Base-by-base conservation (phyloP, 495 filamentous ascomycete genomes). In the Trypethelium eluteriae region DNA sequence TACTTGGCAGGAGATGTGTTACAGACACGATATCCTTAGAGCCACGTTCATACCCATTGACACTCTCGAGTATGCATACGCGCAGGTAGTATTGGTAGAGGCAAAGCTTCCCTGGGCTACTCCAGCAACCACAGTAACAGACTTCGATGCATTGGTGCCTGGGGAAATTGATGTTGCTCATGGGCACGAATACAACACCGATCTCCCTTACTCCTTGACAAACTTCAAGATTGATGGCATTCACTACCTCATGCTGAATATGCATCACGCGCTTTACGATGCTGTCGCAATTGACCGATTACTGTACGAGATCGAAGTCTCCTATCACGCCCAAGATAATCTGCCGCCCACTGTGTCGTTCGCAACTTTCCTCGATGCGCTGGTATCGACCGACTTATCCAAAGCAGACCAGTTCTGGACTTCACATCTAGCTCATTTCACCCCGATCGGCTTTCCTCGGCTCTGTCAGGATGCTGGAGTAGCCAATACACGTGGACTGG, bases 251-350 rank as follows among this genome's bases (percentile, higher is more conserved):
- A 76, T 83, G 10, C 72, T 93, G 38, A 86, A 82, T 0, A 89
- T 91, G 67, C 91, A 93, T 70, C 91, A 95, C 74, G 89, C 90
- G 2, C 74, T 93, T 1, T 93, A 95, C 70, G 91, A 95, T 75
- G 91, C 88, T 25, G 81, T 85, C 38, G 88, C 88, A 1, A 85
- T 93, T 46, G 77, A 80, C 39, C 74, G 81, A 18, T 75, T 95
- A 0, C 77, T 93, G 2, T 72, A 84, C 0, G 90, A 93, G 67
- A 78, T 90, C 2, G 83, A 92, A 67, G 72, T 76, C 18, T 66
- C 77, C 5, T 80, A 85, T 53, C 61, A 73, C 2, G 80, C 81
- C 5, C 25, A 35, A 7, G 25, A 76, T 0, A 9, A 64, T 3
- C 76, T 92, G 6, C 75, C 79, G 1, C 63, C 76, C 1, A 66